Conservation (phyloP, 2,329 filamentous ascomycete species). For the Aspergillus piperis region DNA sequence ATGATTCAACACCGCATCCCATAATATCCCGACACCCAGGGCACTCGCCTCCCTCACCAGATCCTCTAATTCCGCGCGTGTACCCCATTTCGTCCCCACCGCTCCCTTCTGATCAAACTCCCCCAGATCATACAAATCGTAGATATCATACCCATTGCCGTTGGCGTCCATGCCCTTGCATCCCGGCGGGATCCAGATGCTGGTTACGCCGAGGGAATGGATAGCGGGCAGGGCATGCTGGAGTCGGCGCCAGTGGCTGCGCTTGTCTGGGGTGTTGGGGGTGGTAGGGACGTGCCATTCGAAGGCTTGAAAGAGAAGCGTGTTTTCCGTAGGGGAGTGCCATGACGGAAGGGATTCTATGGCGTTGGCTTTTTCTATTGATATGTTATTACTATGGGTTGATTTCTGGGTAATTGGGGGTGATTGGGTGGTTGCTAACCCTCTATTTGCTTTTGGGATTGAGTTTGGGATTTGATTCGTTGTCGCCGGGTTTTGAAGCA, state of each 20-base stretch:
- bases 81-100: constrained; percentile 67
- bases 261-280: constrained; percentile 41
- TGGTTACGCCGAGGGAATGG: constrained; percentile 60
- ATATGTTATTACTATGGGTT: not conserved
- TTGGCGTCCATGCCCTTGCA: constrained; percentile 65
- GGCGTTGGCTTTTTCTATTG: not conserved
- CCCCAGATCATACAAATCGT: constrained; percentile 69
- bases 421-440: not conserved
- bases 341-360: constrained; percentile 25
- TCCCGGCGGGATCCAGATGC: constrained; percentile 68
- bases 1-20: constrained; percentile 72
- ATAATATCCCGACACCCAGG: constrained; percentile 60
- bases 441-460: not conserved
- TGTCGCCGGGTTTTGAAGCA: too few relatives aligned
- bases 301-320: constrained; percentile 66
- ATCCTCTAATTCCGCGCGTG: constrained; percentile 60
- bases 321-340: constrained; percentile 30
- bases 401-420: not conserved
- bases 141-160: constrained; percentile 69
- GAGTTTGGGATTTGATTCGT: not conserved
- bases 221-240: constrained; percentile 54
- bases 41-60: constrained; percentile 56
- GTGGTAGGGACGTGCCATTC: constrained; percentile 68
- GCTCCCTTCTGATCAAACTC: constrained; percentile 71
- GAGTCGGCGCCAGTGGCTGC: constrained; percentile 61